phyloP scores from a whole-genome alignment of 2,329 filamentous ascomycete species.

The Zasmidium citrigriseum region DNA sequence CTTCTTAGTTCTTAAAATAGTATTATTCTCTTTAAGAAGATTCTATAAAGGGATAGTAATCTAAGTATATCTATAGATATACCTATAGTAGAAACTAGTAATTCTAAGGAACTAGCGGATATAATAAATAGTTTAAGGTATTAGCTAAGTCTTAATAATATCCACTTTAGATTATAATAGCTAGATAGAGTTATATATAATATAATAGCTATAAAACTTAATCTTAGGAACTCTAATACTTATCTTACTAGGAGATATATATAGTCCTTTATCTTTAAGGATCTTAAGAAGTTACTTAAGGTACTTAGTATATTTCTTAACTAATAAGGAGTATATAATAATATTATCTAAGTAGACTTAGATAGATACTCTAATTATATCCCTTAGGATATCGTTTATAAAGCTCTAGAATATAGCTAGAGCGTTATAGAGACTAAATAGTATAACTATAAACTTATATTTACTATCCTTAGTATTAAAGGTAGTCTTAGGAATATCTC shows the following conservation, averaged over 20 bases:
- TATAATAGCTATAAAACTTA: conserved; percentile 23
- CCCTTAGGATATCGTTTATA: conserved; percentile 8
- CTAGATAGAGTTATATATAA: conserved; percentile 10
- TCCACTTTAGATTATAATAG: not conserved
- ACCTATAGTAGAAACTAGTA: not conserved
- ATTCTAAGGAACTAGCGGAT: not conserved
- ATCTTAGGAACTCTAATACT: conserved; percentile 20
- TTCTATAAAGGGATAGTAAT: not conserved
- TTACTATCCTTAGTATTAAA: conserved; percentile 12
- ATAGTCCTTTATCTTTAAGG: conserved; percentile 12
- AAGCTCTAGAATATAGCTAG: not conserved
- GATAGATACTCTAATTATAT: conserved; percentile 3
- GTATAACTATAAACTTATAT: conserved; percentile 14
- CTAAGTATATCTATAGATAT: not conserved
- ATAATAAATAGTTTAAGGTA: not conserved
- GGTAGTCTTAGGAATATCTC: conserved; percentile 10
- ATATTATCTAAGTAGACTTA: conserved; percentile 5
- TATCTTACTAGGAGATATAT: conserved; percentile 21
- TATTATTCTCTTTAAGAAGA: not conserved
- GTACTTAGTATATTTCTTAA: not conserved
- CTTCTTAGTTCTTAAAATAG: not conserved
- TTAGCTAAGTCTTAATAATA: not conserved
- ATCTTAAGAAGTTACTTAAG: conserved; percentile 13
- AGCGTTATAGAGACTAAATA: conserved; percentile 6
- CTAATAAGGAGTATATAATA: not conserved